Base-by-base conservation (phyloP, 1,284 basidiomycete species). In the Puccinia horiana region DNA sequence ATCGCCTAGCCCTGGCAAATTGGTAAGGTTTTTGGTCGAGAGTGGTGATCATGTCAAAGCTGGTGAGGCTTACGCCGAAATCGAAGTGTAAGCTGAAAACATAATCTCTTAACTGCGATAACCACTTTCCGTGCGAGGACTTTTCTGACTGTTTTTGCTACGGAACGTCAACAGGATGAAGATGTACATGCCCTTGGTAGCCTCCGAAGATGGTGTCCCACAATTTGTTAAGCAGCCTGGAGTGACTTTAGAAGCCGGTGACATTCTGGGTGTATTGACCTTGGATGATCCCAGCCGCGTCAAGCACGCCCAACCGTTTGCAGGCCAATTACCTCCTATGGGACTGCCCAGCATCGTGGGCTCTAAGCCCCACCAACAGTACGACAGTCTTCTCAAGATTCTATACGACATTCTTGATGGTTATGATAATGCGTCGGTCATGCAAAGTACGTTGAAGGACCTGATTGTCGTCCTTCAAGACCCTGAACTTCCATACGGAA, bases 221-320 rank as follows among this genome's bases (percentile, higher is more conserved):
- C 94, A 96, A 86, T 93, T 99, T 86, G 95, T 99, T 88, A 99
- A 98, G 89, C 95, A 98, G 86, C 94, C 96, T 76, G 97, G 97
- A 85, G 93, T 96, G 85, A 95, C 94, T 84, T 91, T 99, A 82
- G 93, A 94, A 85, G 94, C 96, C n/a, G 97, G 97, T 72, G 97
- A 98, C 87, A 95, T 99, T 84, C 92, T 99, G 83, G 97, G 97
- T 89, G 96, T 99, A 86, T 90, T 99, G 76, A 94, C 94, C 23
- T 91, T 99, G 82, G 97, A 99, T 87, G 96, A 99, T 87, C 97
- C 97, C 52, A 91, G 92, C 85, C 95, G 95, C 84, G 97, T 99
- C 86, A 97, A 95, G 88, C 96, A 98, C 85, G 97, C 97, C 83
- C 98, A 96, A 88, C 96, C 96, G 0, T 99, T 98, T 88, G 94